These are phyloP conservation scores for Coprinopsis sp. DNA, from an alignment of 768 basidiomycete species.

Conservation along the genomic window DNA sequence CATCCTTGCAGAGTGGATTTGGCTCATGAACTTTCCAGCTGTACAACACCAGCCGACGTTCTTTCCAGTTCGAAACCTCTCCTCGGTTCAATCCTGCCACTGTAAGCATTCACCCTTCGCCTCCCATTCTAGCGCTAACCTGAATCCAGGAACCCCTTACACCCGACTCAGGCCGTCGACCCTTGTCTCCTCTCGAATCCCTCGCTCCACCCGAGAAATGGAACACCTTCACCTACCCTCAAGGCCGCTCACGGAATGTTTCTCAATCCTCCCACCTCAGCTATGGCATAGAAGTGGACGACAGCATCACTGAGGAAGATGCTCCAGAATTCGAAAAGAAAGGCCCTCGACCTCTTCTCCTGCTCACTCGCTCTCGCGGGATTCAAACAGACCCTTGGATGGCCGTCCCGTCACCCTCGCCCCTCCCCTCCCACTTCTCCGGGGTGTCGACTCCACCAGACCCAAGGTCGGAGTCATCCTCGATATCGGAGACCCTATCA, in stretches of 20 bases:
- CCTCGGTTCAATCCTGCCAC: conserved; percentile 2
- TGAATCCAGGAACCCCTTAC: conserved; percentile 39
- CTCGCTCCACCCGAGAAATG: conserved; percentile 30
- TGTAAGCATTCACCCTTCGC: too few relatives aligned
- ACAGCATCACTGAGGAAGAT: conserved; percentile 29
- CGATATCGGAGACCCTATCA: conserved; percentile 51
- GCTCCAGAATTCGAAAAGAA: conserved; percentile 30
- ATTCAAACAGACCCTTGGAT: conserved; percentile 59
- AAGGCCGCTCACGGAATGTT: conserved; percentile 25
- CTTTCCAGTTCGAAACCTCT: conserved; percentile 1
- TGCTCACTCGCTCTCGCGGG: conserved; percentile 58
- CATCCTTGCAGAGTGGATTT: not conserved
- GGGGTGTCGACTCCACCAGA: conserved; percentile 42
- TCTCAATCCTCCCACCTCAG: conserved; percentile 27
- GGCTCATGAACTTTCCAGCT: not conserved
- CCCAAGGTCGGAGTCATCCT: conserved; percentile 71
- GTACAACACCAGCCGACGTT: conserved; percentile 11
- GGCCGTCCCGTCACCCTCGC: conserved; percentile 21
- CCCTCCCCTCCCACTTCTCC: conserved; percentile 33
- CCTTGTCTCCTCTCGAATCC: conserved; percentile 37
- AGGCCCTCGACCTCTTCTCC: conserved; percentile 40
- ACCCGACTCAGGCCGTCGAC: conserved; percentile 41
- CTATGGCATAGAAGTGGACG: conserved; percentile 41
- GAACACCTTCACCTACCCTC: conserved; percentile 17
- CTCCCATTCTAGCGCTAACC: too few relatives aligned